Conservation (phyloP, 140 eudicot genomes). For the Cichorium intybus region DNA sequence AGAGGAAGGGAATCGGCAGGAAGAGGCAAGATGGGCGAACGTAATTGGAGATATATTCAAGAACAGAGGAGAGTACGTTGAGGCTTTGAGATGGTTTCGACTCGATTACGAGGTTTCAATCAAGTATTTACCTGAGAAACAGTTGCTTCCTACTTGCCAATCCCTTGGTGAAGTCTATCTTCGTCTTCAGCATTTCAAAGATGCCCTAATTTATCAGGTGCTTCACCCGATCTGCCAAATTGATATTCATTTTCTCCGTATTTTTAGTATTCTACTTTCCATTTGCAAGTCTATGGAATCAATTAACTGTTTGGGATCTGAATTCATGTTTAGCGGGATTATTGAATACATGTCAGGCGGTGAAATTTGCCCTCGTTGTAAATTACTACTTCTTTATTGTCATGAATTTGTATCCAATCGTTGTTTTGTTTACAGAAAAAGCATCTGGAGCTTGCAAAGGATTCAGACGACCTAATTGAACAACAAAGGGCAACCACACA, state of each 20-base stretch:
- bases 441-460: slow-evolving; percentile 86
- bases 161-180: slow-evolving; percentile 84
- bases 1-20: slow-evolving; percentile 68
- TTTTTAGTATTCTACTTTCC: not conserved
- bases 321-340: not conserved
- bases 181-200: slow-evolving; percentile 52
- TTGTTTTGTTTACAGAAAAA: slow-evolving; percentile 50
- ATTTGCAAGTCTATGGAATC: not conserved
- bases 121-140: slow-evolving; percentile 59
- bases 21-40: slow-evolving; percentile 96
- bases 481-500: slow-evolving; percentile 96
- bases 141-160: slow-evolving; percentile 88
- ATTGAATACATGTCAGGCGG: not conserved
- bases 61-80: slow-evolving; percentile 80
- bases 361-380: not conserved
- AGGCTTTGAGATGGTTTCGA: slow-evolving; percentile 80
- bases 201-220: slow-evolving; percentile 88
- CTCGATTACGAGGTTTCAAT: slow-evolving; percentile 73
- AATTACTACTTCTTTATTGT: not conserved
- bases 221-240: not conserved
- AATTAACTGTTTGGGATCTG: not conserved
- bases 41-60: slow-evolving; percentile 75
- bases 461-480: slow-evolving; percentile 63
- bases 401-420: slow-evolving; percentile 5
- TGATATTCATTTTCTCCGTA: not conserved